phyloP scores from a whole-genome alignment of 768 basidiomycete species.

The Stropharia rugosoannulata region DNA sequence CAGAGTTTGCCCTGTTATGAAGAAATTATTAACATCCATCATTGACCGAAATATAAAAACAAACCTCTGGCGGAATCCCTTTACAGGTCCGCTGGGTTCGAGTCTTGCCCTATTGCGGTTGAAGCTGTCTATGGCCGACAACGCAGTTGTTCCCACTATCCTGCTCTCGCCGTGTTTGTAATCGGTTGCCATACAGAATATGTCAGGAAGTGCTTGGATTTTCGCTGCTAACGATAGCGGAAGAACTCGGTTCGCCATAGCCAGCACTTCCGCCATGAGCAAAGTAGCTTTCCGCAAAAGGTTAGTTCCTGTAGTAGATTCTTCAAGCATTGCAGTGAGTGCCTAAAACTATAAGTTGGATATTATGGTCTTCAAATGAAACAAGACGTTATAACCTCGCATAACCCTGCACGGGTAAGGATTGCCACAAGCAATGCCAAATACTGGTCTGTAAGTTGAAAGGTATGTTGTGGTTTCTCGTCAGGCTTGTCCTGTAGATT shows the following conservation, averaged over 20 bases:
- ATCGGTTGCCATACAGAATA: conserved; percentile 83
- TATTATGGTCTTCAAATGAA: background rate
- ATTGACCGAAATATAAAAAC: conserved; percentile 8
- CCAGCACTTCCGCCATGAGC: conserved; percentile 88
- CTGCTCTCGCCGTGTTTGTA: conserved; percentile 77
- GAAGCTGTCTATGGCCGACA: conserved; percentile 89
- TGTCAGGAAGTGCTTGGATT: conserved; percentile 82
- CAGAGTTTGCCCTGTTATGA: conserved; percentile 62
- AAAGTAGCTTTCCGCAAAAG: conserved; percentile 89
- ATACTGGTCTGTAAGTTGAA: conserved; percentile 92
- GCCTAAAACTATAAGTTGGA: conserved; percentile 48
- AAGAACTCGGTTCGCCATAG: conserved; percentile 83
- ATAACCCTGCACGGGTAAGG: conserved; percentile 82
- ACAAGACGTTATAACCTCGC: conserved; percentile 60
- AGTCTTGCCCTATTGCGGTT: conserved; percentile 83
- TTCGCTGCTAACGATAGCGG: conserved; percentile 80
- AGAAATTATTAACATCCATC: background rate
- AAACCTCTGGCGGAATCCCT: conserved; percentile 66
- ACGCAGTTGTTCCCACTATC: conserved; percentile 79
- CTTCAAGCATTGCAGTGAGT: conserved; percentile 81
- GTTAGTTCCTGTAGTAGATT: conserved; percentile 66
- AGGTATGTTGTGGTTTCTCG: conserved; percentile 52
- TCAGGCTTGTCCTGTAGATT: conserved; percentile 28
- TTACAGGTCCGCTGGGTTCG: conserved; percentile 51
- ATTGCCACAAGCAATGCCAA: conserved; percentile 82